These are phyloP conservation scores for Monosporozyma aerobia DNA, from an alignment of 805 yeast species.

Conservation along the genomic window DNA sequence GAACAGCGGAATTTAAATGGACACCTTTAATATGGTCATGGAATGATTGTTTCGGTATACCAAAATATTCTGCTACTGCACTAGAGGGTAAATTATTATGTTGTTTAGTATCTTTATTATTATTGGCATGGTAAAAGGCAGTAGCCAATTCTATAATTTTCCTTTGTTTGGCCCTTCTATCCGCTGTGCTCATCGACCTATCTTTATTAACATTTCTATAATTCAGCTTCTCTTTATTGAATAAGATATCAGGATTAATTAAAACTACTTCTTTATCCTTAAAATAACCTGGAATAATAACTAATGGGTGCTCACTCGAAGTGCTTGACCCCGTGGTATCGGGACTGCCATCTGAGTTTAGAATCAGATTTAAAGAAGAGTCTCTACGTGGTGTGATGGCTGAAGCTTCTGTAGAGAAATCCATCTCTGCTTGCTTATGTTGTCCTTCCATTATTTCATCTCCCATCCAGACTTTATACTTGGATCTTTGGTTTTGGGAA, in stretches of 20 bases:
- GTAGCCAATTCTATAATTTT: conserved; percentile 9
- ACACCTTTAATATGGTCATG: conserved; percentile 9
- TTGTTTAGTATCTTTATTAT: no score
- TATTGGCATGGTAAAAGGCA: conserved; percentile 3
- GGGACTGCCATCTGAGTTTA: background rate
- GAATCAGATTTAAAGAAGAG: background rate
- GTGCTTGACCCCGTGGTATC: background rate
- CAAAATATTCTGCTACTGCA: conserved; percentile 6
- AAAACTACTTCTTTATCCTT: conserved; percentile 3
- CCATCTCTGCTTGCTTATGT: background rate
- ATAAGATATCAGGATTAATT: conserved; percentile 5
- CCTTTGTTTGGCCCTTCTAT: conserved; percentile 3
- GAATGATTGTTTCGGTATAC: conserved; percentile 9
- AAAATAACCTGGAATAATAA: conserved; percentile 4
- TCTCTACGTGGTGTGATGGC: background rate
- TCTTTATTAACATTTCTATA: conserved; percentile 4
- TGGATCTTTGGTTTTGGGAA: background rate
- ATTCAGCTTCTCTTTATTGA: conserved; percentile 1
- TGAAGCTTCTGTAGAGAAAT: background rate
- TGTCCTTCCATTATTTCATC: background rate
- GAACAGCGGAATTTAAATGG: conserved; percentile 7
- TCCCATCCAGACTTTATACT: background rate
- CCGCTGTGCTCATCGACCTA: background rate
- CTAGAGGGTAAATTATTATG: conserved; percentile 1
- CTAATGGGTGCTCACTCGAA: background rate